phyloP scores from a whole-genome alignment of 2,329 filamentous ascomycete species.

The Fusarium napiforme region DNA sequence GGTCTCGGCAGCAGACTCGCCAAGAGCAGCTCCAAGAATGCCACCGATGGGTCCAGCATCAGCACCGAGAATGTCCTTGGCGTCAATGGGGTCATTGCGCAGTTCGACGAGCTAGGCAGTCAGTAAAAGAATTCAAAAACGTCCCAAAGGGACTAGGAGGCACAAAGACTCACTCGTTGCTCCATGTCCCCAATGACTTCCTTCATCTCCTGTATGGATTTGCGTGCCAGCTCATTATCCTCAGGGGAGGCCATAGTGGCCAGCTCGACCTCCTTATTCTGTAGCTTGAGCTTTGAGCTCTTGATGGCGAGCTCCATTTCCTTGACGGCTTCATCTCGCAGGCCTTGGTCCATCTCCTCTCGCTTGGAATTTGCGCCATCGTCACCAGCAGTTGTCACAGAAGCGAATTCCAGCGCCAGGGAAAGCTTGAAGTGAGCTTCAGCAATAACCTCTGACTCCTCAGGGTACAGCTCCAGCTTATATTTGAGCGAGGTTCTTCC shows the following conservation, averaged over 20 bases:
- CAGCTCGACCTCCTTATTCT: slow-evolving; percentile 75
- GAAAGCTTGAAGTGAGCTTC: slow-evolving; percentile 98
- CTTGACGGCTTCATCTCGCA: slow-evolving; percentile 76
- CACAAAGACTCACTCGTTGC: slow-evolving; percentile 67
- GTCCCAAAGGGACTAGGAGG: neutral
- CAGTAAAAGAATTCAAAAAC: neutral
- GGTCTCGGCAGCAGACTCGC: slow-evolving; percentile 69
- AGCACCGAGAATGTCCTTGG: slow-evolving; percentile 53
- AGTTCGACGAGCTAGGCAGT: slow-evolving; percentile 72
- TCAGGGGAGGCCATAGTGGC: slow-evolving; percentile 71
- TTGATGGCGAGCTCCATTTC: slow-evolving; percentile 80
- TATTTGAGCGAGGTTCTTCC: slow-evolving; percentile 80
- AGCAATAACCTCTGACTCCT: slow-evolving; percentile 85
- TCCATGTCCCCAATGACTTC: slow-evolving; percentile 84
- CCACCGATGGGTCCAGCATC: slow-evolving; percentile 62
- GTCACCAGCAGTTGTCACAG: slow-evolving; percentile 71
- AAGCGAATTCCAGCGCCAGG: slow-evolving; percentile 92
- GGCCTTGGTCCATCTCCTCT: slow-evolving; percentile 70
- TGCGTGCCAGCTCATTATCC: slow-evolving; percentile 71
- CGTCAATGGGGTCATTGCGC: slow-evolving; percentile 65
- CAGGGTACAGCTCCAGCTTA: slow-evolving; percentile 81
- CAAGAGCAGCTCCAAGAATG: slow-evolving; percentile 71
- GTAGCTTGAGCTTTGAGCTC: slow-evolving; percentile 76
- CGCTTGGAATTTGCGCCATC: slow-evolving; percentile 59
- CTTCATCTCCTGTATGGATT: slow-evolving; percentile 77